Evolutionary conservation across 108 stramenopile species (phyloP), one percentile per base, ranked within the genome.

Genomic region (Nitzschia palea): DNA sequence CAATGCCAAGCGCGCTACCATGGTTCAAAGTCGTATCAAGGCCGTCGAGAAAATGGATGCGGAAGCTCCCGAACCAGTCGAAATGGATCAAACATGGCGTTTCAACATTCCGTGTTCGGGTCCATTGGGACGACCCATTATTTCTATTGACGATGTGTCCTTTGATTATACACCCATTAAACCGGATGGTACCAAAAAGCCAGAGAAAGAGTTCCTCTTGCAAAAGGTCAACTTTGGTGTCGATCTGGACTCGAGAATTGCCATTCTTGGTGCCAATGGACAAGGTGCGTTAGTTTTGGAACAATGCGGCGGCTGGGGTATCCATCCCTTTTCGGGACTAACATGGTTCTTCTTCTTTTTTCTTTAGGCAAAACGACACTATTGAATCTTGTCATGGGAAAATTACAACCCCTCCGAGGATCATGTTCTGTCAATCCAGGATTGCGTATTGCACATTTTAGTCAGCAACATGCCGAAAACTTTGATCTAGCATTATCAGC

Each of bases 21-120:
- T 98, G 54, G 99, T 98, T 17, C 99, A 99, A 83, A 86, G 83
- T 61, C 90, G 99, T 9, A 95, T 99, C 74, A 99, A 99, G 73
- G 86, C 96, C n/a, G 85, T 98, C 4, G 95, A 98, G 53, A 95
- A 95, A 66, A 94, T 95, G 92, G 94, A 93, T 55, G 66, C 89
- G n/a, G 90, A 93, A 73, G 92, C 92, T 17, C 92, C 92, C 12
- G 89, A 86, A 35, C 86, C 85, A 25, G 87, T 93, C 0, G 81
- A 79, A 25, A 67, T 87, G 6, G 95, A 97, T 20, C 76, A 62
- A 34, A 44, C 84, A 15, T 94, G 90, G 91, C 66, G 87, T 33
- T 97, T 99, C 71, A 58, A 76, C 18, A 94, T 99, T 68, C 96
- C 96, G 0, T 88, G 87, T 56, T 93, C 96, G 14, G 94, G 84